Conservation (phyloP, 1,284 basidiomycete genomes). For the Naganishia sp. region DNA sequence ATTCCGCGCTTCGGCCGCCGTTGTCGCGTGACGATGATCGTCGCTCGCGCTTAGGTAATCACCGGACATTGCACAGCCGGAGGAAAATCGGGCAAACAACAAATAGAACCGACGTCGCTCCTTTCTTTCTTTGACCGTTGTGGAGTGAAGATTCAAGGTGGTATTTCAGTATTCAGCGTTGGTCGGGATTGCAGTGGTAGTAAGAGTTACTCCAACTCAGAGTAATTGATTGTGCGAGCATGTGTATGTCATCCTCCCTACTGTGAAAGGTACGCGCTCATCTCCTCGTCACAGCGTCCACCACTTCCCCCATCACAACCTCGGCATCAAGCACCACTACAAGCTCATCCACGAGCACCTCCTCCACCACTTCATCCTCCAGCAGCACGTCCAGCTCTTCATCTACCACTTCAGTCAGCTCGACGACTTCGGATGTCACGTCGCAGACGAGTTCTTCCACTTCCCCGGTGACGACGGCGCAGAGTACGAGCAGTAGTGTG, state of each 20-base stretch:
- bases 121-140: too few relatives aligned
- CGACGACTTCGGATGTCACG: background rate
- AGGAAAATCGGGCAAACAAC: too few relatives aligned
- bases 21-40: too few relatives aligned
- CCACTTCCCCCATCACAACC: background rate
- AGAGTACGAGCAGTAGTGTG: background rate
- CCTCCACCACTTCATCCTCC: background rate
- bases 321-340: background rate
- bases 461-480: background rate
- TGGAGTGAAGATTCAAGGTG: too few relatives aligned
- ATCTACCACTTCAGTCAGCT: background rate
- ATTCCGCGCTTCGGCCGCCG: too few relatives aligned
- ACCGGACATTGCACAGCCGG: too few relatives aligned
- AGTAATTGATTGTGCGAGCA: background rate
- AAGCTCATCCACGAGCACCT: background rate
- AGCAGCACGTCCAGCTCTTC: background rate
- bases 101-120: too few relatives aligned
- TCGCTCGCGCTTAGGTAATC: too few relatives aligned
- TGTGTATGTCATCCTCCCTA: background rate
- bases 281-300: background rate
- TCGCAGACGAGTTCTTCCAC: conserved; percentile 2
- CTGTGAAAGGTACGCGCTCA: background rate
- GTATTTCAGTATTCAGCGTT: too few relatives aligned
- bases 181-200: too few relatives aligned
- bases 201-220: too few relatives aligned